Evolutionary conservation across 306 rosid genomes (phyloP), one percentile per base, ranked within the genome.

Genomic region (Prunus mira): DNA sequence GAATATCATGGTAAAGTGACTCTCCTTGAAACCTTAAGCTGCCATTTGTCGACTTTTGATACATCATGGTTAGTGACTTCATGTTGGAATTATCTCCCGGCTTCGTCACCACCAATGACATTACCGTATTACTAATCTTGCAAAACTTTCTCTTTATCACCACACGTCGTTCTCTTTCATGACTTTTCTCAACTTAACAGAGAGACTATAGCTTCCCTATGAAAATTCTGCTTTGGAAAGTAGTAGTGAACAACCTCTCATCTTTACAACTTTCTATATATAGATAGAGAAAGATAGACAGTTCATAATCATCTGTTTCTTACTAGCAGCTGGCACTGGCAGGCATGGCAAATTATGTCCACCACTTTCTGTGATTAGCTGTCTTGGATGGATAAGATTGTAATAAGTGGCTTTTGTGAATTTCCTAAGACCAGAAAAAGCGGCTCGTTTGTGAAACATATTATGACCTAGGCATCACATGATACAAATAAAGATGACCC

Each of bases 281-380:
- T 52, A 51, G 9, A 52, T 3, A 17, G 6, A 17, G 57, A 52
- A 2, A 38, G 43, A 38, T 6, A 38, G 43, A 38, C 43, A 38
- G 9, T 38, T 38, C 43, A 7, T 38, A 38, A 6, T 7, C 43
- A 38, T 38, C 9, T 38, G 43, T 38, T 7, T 38, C 43, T 38
- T 38, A 38, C 43, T 38, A 38, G 43, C 43, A 38, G 43, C 43
- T 38, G 43, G 43, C 43, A 38, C 43, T 38, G 9, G 57, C 22
- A 15, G 57, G 22, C 57, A 52, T 52, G n/a, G n/a, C 57, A 52
- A 52, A 6, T 18, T 52, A 80, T 74, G 72, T 19, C 76, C 61
- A 9, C 46, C 73, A 1, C 12, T 58, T 24, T 58, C 3, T 58
- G 22, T 5, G 32, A 58, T 12, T 54, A 17, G 22, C 58, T 17